phyloP scores from a whole-genome alignment of 2,329 filamentous ascomycete genomes.

The Ilyonectria robusta region DNA sequence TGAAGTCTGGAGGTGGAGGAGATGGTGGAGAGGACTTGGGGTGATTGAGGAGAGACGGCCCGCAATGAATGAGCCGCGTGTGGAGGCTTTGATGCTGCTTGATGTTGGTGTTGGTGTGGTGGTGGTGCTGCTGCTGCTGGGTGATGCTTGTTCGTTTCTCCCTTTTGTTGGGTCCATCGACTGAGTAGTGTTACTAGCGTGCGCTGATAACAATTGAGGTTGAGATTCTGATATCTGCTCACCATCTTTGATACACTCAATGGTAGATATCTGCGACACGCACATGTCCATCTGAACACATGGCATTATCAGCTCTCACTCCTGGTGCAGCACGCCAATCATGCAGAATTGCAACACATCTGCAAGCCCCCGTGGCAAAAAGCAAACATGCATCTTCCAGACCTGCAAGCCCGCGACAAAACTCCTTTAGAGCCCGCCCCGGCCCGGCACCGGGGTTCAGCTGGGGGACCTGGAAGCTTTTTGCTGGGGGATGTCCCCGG shows the following conservation, averaged over 20 bases:
- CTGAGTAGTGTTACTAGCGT: conserved; percentile 14
- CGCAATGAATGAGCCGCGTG: conserved; percentile 39
- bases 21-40: not conserved
- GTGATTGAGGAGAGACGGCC: conserved; percentile 23
- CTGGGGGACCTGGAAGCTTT: not conserved
- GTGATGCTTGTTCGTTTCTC: conserved; percentile 24
- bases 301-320: not conserved
- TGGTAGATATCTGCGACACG: not conserved
- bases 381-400: conserved; percentile 17
- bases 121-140: not conserved
- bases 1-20: not conserved
- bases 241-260: conserved; percentile 16
- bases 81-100: conserved; percentile 26
- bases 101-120: too few relatives aligned
- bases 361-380: conserved; percentile 25
- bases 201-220: conserved; percentile 23
- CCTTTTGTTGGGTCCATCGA: conserved; percentile 20
- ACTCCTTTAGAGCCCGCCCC: conserved; percentile 5
- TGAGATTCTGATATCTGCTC: not conserved
- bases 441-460: conserved; percentile 33
- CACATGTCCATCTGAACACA: not conserved
- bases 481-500: conserved; percentile 14
- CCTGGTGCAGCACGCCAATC: conserved; percentile 7
- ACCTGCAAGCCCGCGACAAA: not conserved
- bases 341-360: conserved; percentile 10